phyloP scores from a whole-genome alignment of 2,329 filamentous ascomycete species.

The Cladosporium sp. region DNA sequence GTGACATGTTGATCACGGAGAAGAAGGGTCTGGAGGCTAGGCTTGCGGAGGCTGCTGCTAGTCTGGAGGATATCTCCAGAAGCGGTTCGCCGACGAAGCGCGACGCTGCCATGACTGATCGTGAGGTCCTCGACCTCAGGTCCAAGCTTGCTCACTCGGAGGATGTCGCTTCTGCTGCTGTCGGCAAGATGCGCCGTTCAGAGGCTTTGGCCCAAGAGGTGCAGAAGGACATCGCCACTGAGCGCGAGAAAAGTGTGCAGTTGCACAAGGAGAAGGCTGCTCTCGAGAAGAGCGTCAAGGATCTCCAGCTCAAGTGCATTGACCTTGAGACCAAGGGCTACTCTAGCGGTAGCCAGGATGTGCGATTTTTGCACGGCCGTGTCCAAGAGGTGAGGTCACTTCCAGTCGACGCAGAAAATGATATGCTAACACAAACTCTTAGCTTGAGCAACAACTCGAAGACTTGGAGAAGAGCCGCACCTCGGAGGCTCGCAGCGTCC shows the following conservation, averaged over 20 bases:
- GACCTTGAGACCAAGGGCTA: slow-evolving; percentile 97
- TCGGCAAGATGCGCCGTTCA: slow-evolving; percentile 94
- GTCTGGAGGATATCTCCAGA: slow-evolving; percentile 73
- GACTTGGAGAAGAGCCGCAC: slow-evolving; percentile 71
- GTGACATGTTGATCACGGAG: slow-evolving; percentile 77
- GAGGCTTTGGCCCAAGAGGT: slow-evolving; percentile 82
- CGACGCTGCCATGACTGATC: slow-evolving; percentile 82
- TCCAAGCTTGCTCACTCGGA: slow-evolving; percentile 85
- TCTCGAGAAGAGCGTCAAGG: slow-evolving; percentile 83
- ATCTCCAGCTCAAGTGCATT: slow-evolving; percentile 81
- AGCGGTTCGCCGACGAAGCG: slow-evolving; percentile 80
- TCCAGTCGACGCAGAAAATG: slow-evolving; percentile 7
- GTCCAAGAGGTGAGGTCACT: slow-evolving; percentile 75
- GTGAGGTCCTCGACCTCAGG: slow-evolving; percentile 83
- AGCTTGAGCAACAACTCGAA: slow-evolving; percentile 63
- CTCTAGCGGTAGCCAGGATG: slow-evolving; percentile 87
- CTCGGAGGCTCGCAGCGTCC: slow-evolving; percentile 77
- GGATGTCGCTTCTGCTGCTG: slow-evolving; percentile 81
- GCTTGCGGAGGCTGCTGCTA: slow-evolving; percentile 78
- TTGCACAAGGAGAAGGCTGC: slow-evolving; percentile 85
- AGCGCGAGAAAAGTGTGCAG: slow-evolving; percentile 73
- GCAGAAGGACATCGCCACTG: slow-evolving; percentile 83
- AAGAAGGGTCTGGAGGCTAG: slow-evolving; percentile 84
- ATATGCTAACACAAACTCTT: slow-evolving; percentile 25
- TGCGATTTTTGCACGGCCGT: slow-evolving; percentile 87